Percentiles rank a stretch among this genome's conserved stretches.
phyloP scores from a whole-genome alignment of 1,284 basidiomycete species.

The Irpex sp. region DNA sequence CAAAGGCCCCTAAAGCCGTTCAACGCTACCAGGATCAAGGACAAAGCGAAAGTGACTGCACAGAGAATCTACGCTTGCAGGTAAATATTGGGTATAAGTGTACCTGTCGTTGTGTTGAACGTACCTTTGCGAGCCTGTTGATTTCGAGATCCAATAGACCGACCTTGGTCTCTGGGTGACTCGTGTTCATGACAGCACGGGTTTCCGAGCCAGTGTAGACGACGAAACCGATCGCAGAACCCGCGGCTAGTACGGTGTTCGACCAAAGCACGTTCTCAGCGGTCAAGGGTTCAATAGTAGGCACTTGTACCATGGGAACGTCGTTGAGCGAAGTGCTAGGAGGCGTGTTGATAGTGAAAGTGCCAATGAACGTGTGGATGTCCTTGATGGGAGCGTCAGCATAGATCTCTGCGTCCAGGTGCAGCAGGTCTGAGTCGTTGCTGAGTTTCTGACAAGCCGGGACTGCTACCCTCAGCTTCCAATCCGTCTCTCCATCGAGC shows the following conservation, averaged over 20 bases:
- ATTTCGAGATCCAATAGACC: slow-evolving; percentile 93
- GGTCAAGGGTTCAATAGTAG: slow-evolving; percentile 73
- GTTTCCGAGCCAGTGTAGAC: slow-evolving; percentile 95
- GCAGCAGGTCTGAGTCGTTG: slow-evolving; percentile 60
- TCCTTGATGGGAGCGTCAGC: slow-evolving; percentile 96
- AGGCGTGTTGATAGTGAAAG: slow-evolving; percentile 71
- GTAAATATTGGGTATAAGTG: no score
- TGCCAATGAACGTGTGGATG: slow-evolving; percentile 94
- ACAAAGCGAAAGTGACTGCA: slow-evolving; percentile 88
- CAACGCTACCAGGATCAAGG: slow-evolving; percentile 86
- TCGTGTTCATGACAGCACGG: slow-evolving; percentile 98
- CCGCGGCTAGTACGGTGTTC: slow-evolving; percentile 95
- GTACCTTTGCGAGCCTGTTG: slow-evolving; percentile 90
- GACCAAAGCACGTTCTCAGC: slow-evolving; percentile 97
- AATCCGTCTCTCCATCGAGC: slow-evolving; percentile 98
- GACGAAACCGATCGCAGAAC: slow-evolving; percentile 88
- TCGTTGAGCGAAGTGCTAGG: slow-evolving; percentile 41
- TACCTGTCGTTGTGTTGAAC: slow-evolving; percentile 7
- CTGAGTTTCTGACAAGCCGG: slow-evolving; percentile 75
- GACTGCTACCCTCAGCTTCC: slow-evolving; percentile 94
- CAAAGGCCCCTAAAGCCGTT: slow-evolving; percentile 96
- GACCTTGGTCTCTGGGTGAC: slow-evolving; percentile 92
- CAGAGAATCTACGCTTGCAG: slow-evolving; percentile 61
- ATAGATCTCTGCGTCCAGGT: slow-evolving; percentile 80
- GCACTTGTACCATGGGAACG: slow-evolving; percentile 49